Evolutionary conservation across 768 basidiomycete species (phyloP).

Genomic region (Neoboletus magnificus): DNA sequence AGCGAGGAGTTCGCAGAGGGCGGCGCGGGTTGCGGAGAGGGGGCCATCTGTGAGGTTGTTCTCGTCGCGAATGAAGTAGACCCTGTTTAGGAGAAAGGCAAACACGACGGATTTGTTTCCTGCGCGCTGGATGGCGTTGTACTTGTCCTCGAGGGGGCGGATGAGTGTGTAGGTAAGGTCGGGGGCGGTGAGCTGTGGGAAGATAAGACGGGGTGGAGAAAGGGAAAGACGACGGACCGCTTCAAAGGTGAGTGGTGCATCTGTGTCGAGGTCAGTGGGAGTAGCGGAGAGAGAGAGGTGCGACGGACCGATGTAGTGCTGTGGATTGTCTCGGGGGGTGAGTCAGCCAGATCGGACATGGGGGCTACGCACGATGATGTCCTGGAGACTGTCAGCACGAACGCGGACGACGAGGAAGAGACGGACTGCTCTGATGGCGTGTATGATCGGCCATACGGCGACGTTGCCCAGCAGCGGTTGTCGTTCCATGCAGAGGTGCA

Average conservation of each 20-base stretch:
- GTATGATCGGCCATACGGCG: slow-evolving; percentile 79
- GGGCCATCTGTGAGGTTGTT: slow-evolving; percentile 59
- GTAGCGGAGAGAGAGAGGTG: not conserved
- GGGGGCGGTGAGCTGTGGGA: slow-evolving; percentile 65
- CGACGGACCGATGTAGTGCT: slow-evolving; percentile 70
- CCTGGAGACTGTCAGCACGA: slow-evolving; percentile 40
- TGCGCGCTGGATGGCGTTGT: slow-evolving; percentile 61
- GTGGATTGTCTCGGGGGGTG: not conserved
- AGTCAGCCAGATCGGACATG: too few species aligned
- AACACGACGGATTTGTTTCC: slow-evolving; percentile 87
- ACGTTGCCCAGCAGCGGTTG: slow-evolving; percentile 47
- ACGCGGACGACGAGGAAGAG: not conserved
- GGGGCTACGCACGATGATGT: slow-evolving; percentile 48
- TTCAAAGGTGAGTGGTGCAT: slow-evolving; percentile 81
- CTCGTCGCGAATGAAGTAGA: slow-evolving; percentile 80
- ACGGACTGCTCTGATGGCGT: slow-evolving; percentile 62
- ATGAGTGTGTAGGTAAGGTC: slow-evolving; percentile 91
- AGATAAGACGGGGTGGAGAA: slow-evolving; percentile 7
- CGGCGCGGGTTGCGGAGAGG: slow-evolving; percentile 71
- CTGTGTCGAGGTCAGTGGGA: slow-evolving; percentile 35
- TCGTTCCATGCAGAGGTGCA: slow-evolving; percentile 25
- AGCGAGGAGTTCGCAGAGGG: slow-evolving; percentile 88
- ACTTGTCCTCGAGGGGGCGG: slow-evolving; percentile 85
- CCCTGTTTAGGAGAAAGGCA: slow-evolving; percentile 82
- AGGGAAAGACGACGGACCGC: slow-evolving; percentile 47